Conservation (phyloP, 2,329 filamentous ascomycete species). For the Aureobasidium pullulans region DNA sequence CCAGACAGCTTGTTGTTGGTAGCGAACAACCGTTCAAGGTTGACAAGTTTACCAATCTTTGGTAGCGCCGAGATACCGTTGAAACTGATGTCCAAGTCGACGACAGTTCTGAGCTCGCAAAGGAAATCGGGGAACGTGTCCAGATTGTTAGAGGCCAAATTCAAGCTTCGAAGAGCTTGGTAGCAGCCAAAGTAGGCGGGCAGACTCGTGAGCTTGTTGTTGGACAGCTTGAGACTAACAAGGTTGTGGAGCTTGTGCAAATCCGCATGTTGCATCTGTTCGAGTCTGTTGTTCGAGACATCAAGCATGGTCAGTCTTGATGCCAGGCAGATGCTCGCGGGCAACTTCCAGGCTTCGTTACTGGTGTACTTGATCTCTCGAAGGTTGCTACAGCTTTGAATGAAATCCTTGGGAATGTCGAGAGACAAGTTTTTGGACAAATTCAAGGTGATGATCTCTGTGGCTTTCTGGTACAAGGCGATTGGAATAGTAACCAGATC, state of each 20-base stretch:
- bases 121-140: slow-evolving; percentile 79
- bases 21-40: slow-evolving; percentile 82
- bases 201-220: slow-evolving; percentile 76
- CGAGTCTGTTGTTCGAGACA: slow-evolving; percentile 87
- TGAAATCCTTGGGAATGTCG: slow-evolving; percentile 91
- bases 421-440: slow-evolving; percentile 86
- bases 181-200: slow-evolving; percentile 80
- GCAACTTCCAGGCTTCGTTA: slow-evolving; percentile 83
- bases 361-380: slow-evolving; percentile 94
- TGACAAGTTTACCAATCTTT: slow-evolving; percentile 69
- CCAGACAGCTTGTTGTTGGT: slow-evolving; percentile 87
- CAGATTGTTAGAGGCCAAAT: slow-evolving; percentile 89
- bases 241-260: slow-evolving; percentile 68
- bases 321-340: slow-evolving; percentile 75
- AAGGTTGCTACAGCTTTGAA: slow-evolving; percentile 83
- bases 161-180: slow-evolving; percentile 70
- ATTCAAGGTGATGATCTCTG: slow-evolving; percentile 91
- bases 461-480: slow-evolving; percentile 80
- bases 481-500: slow-evolving; percentile 95
- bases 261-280: slow-evolving; percentile 78
- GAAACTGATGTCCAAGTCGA: slow-evolving; percentile 95
- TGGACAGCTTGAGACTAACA: slow-evolving; percentile 84
- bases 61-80: slow-evolving; percentile 78
- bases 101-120: slow-evolving; percentile 70
- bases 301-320: slow-evolving; percentile 79